These are phyloP conservation scores for Leishmania major DNA, from an alignment of 208 protist genomes.

Conservation along the genomic window DNA sequence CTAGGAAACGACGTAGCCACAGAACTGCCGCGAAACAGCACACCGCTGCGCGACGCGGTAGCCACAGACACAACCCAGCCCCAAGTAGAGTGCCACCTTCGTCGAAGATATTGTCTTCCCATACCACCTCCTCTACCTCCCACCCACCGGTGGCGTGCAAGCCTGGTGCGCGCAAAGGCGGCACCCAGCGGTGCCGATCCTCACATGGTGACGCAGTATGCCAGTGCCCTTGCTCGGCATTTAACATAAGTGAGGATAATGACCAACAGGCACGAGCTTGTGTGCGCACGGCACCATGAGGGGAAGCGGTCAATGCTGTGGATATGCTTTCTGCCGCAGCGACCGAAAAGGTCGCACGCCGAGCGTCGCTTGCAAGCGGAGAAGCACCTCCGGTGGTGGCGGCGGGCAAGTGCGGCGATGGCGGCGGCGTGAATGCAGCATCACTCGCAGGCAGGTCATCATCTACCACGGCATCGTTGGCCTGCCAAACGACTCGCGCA, in stretches of 20 bases:
- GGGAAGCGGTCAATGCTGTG: not conserved
- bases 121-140: not conserved
- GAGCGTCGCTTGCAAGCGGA: not conserved
- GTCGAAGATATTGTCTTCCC: constrained; percentile 11
- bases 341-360: not conserved
- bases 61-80: constrained; percentile 2
- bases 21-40: not conserved
- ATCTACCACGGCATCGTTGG: not conserved
- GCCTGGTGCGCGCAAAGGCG: not conserved
- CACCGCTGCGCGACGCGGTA: not conserved
- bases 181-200: not conserved
- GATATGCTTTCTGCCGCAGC: not conserved
- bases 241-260: not conserved
- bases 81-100: not conserved
- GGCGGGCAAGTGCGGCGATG: not conserved
- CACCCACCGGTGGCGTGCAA: not conserved
- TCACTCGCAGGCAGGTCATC: not conserved
- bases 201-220: not conserved
- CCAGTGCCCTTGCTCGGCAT: not conserved
- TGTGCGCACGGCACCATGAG: not conserved
- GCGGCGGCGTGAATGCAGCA: not conserved
- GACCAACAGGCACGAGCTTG: not conserved
- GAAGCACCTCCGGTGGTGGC: not conserved
- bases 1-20: not conserved
- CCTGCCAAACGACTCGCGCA: constrained; percentile 7